Percentiles rank a stretch among this genome's conserved stretches.
phyloP scores from a whole-genome alignment of 371 early-diverging fungal species.

The Chytridiales sp. region DNA sequence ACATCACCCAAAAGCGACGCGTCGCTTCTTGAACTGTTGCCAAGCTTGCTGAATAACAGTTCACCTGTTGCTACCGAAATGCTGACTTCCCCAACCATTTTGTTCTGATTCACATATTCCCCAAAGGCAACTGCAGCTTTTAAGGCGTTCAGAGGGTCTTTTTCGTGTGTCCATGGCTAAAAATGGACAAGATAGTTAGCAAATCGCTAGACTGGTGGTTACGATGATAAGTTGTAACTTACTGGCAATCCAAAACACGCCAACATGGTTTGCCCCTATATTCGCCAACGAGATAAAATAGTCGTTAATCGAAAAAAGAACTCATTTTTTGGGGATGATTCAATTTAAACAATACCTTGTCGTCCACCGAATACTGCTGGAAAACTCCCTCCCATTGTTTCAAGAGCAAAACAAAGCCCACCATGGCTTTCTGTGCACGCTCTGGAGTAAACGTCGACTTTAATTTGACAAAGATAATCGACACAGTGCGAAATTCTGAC shows the following conservation, averaged over 20 bases:
- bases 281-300: not conserved
- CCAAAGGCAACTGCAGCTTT: too few species aligned
- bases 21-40: constrained; percentile 21
- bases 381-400: constrained; percentile 4
- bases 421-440: constrained; percentile 2
- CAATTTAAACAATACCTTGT: not conserved
- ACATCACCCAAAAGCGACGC: constrained; percentile 30
- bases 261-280: constrained; percentile 14
- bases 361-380: constrained; percentile 9
- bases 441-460: not conserved
- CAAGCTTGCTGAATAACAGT: constrained; percentile 23
- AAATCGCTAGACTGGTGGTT: not conserved
- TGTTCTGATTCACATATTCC: too few species aligned
- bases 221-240: not conserved
- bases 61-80: constrained; percentile 27
- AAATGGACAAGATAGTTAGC: too few species aligned
- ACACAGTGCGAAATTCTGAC: constrained; percentile 6
- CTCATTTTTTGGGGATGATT: not conserved
- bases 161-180: too few species aligned
- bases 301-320: not conserved
- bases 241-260: constrained; percentile 12
- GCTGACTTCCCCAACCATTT: too few species aligned
- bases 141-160: too few species aligned
- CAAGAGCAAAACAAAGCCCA: not conserved
- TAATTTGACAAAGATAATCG: constrained; percentile 8